Base-by-base conservation (phyloP, 2,329 filamentous ascomycete species). In the Cadophora sp. region DNA sequence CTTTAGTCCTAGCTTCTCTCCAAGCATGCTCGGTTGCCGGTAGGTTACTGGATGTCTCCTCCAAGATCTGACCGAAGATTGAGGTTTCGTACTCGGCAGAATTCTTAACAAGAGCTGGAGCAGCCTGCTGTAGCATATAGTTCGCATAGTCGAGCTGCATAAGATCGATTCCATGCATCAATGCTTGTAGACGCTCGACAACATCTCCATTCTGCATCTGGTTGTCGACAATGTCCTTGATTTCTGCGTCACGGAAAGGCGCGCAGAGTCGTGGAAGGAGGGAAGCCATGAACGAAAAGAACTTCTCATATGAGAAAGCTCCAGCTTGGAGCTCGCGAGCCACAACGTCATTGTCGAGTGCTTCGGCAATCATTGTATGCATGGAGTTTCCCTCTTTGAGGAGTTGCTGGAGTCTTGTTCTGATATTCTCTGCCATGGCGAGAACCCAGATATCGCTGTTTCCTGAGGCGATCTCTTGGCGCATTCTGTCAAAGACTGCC, bases 71-170 rank as follows among this genome's bases (percentile, higher is more conserved):
- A 1, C 85, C 82, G 73, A 96, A 96, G 47, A 84, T 83, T 71
- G 89, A 89, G n/a, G 88, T 84, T 75, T 96, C 92, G 76, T 95
- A 95, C 18, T 88, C 84, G 1, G 88, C 81, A 1, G 91, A 88
- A 70, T 92, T 89, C 70, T 90, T 86, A 63, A 93, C 87, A 62
- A 96, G 83, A 6, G 87, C 87, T 0, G 91, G 91, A 1, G 90
- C 90, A 0, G 89, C 89, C 33, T 90, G 85, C 77, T 89, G 88
- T 59, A 96, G 81, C 73, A 94, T 83, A 75, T 93, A 95, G 76
- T 96, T 96, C 67, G 91, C 90, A 74, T 94, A 94, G 74, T 96
- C 92, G 66, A 93, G 88, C 27, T 91, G 87, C 80, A 95, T 89
- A 43, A 91, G 81, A 73, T 96, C 91, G 65, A 94, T 91, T 72